A percentile compares a stretch with the other conserved stretches of the same genome.
These are phyloP conservation scores for Claviceps sp. DNA, from an alignment of 2,329 filamentous ascomycete genomes.

Conservation along the genomic window DNA sequence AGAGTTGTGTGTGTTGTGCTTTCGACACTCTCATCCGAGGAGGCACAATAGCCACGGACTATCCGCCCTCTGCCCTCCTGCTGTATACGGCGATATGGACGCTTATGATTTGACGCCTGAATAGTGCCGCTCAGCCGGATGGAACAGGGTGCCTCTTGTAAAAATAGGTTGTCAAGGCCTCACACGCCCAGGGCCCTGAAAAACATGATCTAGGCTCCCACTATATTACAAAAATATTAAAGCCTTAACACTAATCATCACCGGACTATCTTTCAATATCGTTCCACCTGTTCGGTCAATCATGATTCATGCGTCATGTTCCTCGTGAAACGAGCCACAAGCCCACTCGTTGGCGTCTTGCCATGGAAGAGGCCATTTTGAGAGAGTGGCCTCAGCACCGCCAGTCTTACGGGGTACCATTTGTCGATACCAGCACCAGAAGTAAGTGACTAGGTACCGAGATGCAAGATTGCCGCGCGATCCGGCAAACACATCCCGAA, in stretches of 20 bases:
- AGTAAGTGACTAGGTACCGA: slow-evolving; percentile 20
- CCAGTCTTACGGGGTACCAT: slow-evolving; percentile 9
- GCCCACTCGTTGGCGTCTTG: slow-evolving; percentile 9
- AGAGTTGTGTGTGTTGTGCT: slow-evolving; percentile 1
- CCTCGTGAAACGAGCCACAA: slow-evolving; percentile 21
- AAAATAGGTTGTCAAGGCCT: no score
- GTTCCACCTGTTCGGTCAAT: slow-evolving; percentile 30
- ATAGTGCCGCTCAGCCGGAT: no score
- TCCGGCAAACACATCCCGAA: no score
- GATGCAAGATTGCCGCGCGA: slow-evolving; percentile 21
- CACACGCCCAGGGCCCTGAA: no score
- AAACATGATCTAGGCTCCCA: no score
- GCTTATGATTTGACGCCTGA: background rate
- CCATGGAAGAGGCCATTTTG: slow-evolving; percentile 13
- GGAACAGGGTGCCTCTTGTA: no score
- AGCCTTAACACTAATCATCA: no score
- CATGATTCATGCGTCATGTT: slow-evolving; percentile 36
- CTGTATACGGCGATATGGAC: background rate
- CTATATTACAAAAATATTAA: no score
- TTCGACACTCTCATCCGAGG: slow-evolving; percentile 3
- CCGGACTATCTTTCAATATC: slow-evolving; percentile 6
- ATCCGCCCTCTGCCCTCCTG: background rate
- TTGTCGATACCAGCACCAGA: slow-evolving; percentile 27
- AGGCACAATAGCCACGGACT: background rate
- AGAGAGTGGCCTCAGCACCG: slow-evolving; percentile 14